Conservation (phyloP, 306 rosid species). For the Lagenaria siceraria region DNA sequence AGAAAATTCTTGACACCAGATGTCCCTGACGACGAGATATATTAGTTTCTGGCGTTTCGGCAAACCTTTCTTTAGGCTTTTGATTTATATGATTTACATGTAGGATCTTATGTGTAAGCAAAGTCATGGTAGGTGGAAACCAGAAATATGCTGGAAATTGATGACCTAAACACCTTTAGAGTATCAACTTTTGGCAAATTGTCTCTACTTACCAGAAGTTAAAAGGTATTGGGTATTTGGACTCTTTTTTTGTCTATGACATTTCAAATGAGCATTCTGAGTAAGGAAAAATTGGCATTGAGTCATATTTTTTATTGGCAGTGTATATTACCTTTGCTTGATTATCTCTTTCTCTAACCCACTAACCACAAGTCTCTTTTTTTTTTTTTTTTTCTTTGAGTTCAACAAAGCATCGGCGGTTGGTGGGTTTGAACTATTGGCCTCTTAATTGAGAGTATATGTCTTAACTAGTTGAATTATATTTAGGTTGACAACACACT, state of each 20-base stretch:
- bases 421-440: too few relatives aligned
- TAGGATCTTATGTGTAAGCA: neutral
- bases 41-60: constrained; percentile 17
- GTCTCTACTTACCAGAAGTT: neutral
- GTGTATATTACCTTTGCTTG: neutral
- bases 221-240: neutral
- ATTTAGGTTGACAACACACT: too few relatives aligned
- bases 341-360: neutral
- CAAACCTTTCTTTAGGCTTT: neutral
- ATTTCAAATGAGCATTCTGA: neutral
- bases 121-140: neutral
- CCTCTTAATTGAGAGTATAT: too few relatives aligned
- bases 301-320: neutral
- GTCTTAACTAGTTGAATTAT: too few relatives aligned
- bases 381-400: too few relatives aligned
- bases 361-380: too few relatives aligned
- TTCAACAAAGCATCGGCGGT: too few relatives aligned
- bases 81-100: neutral
- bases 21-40: constrained; percentile 83
- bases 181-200: neutral
- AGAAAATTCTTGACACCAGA: constrained; percentile 55
- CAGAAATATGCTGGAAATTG: neutral
- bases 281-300: neutral
- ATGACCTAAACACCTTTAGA: neutral
- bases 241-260: neutral